Conservation (phyloP, 2,329 filamentous ascomycete genomes). For the Huntiella bhutanensis region DNA sequence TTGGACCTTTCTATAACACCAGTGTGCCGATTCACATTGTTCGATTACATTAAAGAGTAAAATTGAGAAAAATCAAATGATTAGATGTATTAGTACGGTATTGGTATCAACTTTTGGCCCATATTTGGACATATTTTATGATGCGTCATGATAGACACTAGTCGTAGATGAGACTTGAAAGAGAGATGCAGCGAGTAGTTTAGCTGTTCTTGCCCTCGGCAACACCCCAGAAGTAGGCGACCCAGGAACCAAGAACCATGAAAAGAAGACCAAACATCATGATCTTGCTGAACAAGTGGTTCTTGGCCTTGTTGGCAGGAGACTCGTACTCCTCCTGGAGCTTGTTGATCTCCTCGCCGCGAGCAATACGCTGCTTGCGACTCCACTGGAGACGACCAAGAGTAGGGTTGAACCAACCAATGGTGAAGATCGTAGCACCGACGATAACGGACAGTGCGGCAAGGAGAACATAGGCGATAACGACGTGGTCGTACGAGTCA, state of each 20-base stretch:
- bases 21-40: slow-evolving; percentile 37
- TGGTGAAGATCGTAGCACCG: slow-evolving; percentile 20
- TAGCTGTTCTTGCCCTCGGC: slow-evolving; percentile 29
- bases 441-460: slow-evolving; percentile 30
- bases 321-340: slow-evolving; percentile 23
- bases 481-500: slow-evolving; percentile 35
- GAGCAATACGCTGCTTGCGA: slow-evolving; percentile 29
- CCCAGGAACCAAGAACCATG: slow-evolving; percentile 32
- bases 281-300: slow-evolving; percentile 22
- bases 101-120: too few relatives aligned
- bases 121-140: not conserved
- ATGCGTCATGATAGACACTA: not conserved
- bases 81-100: too few relatives aligned
- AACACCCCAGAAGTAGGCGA: slow-evolving; percentile 41
- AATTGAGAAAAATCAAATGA: not conserved
- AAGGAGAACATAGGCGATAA: slow-evolving; percentile 36
- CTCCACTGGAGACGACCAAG: slow-evolving; percentile 38
- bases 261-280: slow-evolving; percentile 26
- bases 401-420: slow-evolving; percentile 22
- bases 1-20: slow-evolving; percentile 46
- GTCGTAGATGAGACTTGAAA: not conserved
- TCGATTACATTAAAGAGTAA: not conserved
- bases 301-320: slow-evolving; percentile 19
- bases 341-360: slow-evolving; percentile 25
- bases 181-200: not conserved